A percentile compares a stretch with the other conserved stretches of the same genome.
These are phyloP conservation scores for Populus deltoides DNA, from an alignment of 345 rosid genomes.

Conservation along the genomic window DNA sequence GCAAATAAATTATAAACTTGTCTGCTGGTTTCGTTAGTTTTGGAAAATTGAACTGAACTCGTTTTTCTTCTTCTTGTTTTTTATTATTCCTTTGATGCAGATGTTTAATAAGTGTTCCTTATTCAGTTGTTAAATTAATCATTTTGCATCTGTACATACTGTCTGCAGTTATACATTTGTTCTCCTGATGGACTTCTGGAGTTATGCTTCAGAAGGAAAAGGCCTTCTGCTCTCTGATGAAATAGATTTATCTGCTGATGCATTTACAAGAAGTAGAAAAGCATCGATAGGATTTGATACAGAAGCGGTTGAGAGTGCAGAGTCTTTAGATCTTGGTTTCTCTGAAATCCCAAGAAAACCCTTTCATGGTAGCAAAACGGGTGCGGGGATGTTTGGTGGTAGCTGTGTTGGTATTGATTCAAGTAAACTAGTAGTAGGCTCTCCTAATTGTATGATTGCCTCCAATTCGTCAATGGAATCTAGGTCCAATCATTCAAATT, in stretches of 20 bases:
- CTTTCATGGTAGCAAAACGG: constrained; percentile 20
- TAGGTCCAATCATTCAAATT: constrained; percentile 29
- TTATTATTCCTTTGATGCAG: background rate
- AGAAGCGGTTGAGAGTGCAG: constrained; percentile 34
- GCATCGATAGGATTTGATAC: constrained; percentile 33
- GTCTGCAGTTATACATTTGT: constrained; percentile 11
- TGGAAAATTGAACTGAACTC: background rate
- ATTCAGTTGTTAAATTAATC: background rate
- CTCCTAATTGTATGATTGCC: constrained; percentile 33
- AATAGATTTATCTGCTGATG: constrained; percentile 40
- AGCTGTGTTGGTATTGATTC: constrained; percentile 32
- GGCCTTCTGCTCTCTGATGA: constrained; percentile 35
- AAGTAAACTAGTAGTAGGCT: constrained; percentile 16
- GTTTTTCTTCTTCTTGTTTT: background rate
- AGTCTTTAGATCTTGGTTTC: constrained; percentile 31
- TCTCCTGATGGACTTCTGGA: constrained; percentile 54
- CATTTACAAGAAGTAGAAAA: constrained; percentile 35
- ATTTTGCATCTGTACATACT: background rate
- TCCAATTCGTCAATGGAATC: constrained; percentile 35
- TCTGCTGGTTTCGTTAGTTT: background rate
- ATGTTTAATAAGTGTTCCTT: background rate
- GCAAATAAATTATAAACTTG: background rate
- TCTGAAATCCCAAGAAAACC: constrained; percentile 36
- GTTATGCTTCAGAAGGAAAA: constrained; percentile 40
- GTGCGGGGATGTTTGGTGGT: constrained; percentile 9